phyloP scores from a whole-genome alignment of 306 rosid genomes.

The Dalbergia cochinchinensis region DNA sequence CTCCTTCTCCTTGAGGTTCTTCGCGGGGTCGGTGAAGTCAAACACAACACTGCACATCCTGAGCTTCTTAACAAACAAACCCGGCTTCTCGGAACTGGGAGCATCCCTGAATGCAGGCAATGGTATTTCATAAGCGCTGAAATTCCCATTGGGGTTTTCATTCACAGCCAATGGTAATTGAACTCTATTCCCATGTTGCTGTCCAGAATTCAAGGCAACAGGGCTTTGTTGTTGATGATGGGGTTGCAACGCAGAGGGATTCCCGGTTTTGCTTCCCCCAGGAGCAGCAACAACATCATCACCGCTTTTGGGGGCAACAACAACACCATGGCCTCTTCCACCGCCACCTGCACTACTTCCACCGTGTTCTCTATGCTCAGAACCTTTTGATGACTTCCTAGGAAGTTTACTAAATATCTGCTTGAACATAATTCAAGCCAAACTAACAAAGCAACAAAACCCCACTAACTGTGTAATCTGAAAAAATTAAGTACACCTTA shows the following conservation, averaged over 20 bases:
- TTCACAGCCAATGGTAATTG: slow-evolving; percentile 43
- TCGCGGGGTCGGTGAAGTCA: slow-evolving; percentile 79
- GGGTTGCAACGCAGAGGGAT: slow-evolving; percentile 49
- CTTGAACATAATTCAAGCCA: slow-evolving; percentile 66
- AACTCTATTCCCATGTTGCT: slow-evolving; percentile 56
- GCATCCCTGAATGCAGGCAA: slow-evolving; percentile 77
- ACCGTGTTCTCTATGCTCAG: slow-evolving; percentile 58
- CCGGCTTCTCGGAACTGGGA: slow-evolving; percentile 73
- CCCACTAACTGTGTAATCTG: background rate
- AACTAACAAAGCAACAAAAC: slow-evolving; percentile 32
- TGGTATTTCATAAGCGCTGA: slow-evolving; percentile 61
- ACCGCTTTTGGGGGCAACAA: slow-evolving; percentile 46
- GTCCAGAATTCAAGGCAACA: slow-evolving; percentile 50
- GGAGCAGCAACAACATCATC: slow-evolving; percentile 37
- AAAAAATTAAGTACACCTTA: background rate
- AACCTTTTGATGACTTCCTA: slow-evolving; percentile 65
- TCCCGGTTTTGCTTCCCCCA: slow-evolving; percentile 56
- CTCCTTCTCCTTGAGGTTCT: slow-evolving; percentile 79
- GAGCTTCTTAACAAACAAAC: slow-evolving; percentile 69
- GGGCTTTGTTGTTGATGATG: background rate
- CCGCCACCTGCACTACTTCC: slow-evolving; percentile 40
- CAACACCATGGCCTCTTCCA: slow-evolving; percentile 44
- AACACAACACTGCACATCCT: slow-evolving; percentile 71
- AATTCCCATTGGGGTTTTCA: slow-evolving; percentile 61
- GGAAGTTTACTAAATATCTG: slow-evolving; percentile 70